phyloP scores from a whole-genome alignment of 352 stramenopile genomes.

The Pythium dissotocum region DNA sequence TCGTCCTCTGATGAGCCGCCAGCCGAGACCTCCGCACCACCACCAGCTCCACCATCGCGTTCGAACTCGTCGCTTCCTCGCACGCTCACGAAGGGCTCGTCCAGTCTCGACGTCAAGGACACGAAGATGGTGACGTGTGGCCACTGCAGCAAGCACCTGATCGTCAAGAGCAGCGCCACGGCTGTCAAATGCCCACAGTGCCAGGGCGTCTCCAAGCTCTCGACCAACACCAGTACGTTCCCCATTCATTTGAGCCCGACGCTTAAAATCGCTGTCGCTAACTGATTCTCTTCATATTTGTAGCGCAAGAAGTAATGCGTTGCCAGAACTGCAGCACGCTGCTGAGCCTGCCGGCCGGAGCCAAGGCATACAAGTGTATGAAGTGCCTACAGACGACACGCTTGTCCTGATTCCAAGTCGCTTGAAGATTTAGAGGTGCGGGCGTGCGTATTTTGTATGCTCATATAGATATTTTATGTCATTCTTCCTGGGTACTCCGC shows the following conservation, averaged over 20 bases:
- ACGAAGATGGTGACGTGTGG: conserved; percentile 86
- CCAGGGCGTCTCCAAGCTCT: conserved; percentile 79
- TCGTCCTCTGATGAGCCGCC: conserved; percentile 20
- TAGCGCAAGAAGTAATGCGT: conserved; percentile 86
- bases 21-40: not conserved
- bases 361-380: conserved; percentile 90
- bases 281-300: conserved; percentile 12
- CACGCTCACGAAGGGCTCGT: not conserved
- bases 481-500: not conserved
- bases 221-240: conserved; percentile 80
- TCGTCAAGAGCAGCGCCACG: conserved; percentile 75
- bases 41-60: not conserved
- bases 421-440: not conserved
- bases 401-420: conserved; percentile 45
- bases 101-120: conserved; percentile 65
- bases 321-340: conserved; percentile 88
- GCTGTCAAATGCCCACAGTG: conserved; percentile 84
- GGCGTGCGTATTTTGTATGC: conserved; percentile 11
- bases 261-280: not conserved
- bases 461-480: not conserved
- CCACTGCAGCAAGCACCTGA: conserved; percentile 83
- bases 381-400: conserved; percentile 84
- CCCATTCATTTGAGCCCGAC: not conserved
- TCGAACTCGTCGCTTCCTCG: conserved; percentile 3
- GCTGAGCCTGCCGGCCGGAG: conserved; percentile 72